These are phyloP conservation scores for Monosporozyma solicola DNA, from an alignment of 805 yeast species.

Conservation along the genomic window DNA sequence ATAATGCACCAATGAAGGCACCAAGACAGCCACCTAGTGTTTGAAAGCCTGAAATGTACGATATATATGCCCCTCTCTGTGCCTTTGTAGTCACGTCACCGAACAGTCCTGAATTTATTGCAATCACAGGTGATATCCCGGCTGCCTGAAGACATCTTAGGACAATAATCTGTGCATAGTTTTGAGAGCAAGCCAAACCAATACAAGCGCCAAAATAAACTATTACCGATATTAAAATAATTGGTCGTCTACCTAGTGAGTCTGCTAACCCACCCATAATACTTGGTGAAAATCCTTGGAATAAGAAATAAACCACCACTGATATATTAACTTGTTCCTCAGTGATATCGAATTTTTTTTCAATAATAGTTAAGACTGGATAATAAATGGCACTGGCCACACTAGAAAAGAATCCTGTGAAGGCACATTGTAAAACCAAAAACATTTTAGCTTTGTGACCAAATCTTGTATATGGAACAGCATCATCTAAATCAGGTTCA, in stretches of 20 bases:
- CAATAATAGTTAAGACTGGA: conserved; percentile 60
- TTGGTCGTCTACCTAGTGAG: conserved; percentile 61
- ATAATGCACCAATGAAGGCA: conserved; percentile 51
- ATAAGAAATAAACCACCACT: conserved; percentile 64
- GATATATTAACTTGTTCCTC: conserved; percentile 57
- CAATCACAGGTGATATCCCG: conserved; percentile 67
- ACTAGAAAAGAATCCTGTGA: conserved; percentile 57
- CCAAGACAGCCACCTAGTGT: conserved; percentile 72
- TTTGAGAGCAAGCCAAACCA: conserved; percentile 52
- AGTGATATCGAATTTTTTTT: conserved; percentile 43
- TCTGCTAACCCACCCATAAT: conserved; percentile 64
- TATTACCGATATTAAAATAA: conserved; percentile 44
- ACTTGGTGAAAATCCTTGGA: conserved; percentile 73
- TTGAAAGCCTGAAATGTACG: conserved; percentile 54
- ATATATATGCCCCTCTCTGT: conserved; percentile 64
- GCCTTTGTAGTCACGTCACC: conserved; percentile 62
- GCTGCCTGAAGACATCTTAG: conserved; percentile 70
- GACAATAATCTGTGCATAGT: conserved; percentile 53
- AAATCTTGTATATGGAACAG: conserved; percentile 38
- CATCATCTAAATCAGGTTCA: conserved; percentile 5
- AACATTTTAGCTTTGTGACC: conserved; percentile 33
- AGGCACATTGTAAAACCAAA: conserved; percentile 35
- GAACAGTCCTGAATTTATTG: conserved; percentile 59
- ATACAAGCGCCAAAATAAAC: conserved; percentile 54
- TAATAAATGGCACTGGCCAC: conserved; percentile 71